These are phyloP conservation scores for Aethionema arabicum DNA, from an alignment of 345 rosid genomes.

Conservation along the genomic window DNA sequence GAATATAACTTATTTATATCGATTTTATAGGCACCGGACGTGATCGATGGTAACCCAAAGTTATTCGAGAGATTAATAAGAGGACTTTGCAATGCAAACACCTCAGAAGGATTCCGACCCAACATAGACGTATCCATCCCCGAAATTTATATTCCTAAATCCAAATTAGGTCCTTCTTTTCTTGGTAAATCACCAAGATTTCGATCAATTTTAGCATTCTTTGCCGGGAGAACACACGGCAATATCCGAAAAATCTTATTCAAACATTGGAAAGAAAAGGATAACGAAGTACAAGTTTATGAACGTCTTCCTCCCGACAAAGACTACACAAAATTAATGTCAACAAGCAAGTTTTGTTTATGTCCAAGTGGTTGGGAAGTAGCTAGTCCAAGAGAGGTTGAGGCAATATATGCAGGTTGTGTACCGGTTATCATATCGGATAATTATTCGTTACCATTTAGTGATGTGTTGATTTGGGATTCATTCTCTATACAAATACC, in stretches of 20 bases:
- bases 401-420: slow-evolving; percentile 66
- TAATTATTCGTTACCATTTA: slow-evolving; percentile 49
- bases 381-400: slow-evolving; percentile 52
- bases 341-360: slow-evolving; percentile 50
- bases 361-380: slow-evolving; percentile 61
- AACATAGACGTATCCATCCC: slow-evolving; percentile 53
- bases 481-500: slow-evolving; percentile 51
- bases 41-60: slow-evolving; percentile 38
- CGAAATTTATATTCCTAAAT: slow-evolving; percentile 48
- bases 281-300: slow-evolving; percentile 46
- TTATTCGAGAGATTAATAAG: slow-evolving; percentile 46
- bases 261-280: slow-evolving; percentile 47
- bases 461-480: slow-evolving; percentile 63
- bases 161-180: slow-evolving; percentile 38
- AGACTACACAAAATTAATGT: slow-evolving; percentile 43
- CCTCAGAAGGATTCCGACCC: slow-evolving; percentile 51
- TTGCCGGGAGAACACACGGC: slow-evolving; percentile 50
- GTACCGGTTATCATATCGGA: slow-evolving; percentile 64
- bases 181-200: slow-evolving; percentile 27
- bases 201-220: slow-evolving; percentile 47
- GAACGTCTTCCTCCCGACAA: slow-evolving; percentile 46
- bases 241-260: slow-evolving; percentile 42
- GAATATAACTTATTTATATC: neutral
- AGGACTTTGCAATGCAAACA: slow-evolving; percentile 58
- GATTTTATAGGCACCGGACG: slow-evolving; percentile 48